Evolutionary conservation across 805 yeast genomes (phyloP).

Genomic region (Pichia ethanolica): DNA sequence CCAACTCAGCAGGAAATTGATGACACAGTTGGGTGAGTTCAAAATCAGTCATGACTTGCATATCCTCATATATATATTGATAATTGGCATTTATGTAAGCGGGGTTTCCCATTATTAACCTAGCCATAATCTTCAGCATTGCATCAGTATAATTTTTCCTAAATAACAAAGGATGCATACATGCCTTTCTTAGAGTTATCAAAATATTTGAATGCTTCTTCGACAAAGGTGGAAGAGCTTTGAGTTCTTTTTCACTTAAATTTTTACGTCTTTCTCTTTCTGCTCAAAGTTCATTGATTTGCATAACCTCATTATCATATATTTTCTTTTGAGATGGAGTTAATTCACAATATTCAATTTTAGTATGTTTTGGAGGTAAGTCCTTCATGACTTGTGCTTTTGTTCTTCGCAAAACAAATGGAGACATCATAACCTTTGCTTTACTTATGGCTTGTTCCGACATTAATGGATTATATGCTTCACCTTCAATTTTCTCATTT

Average conservation of each 20-base stretch:
- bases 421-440: conserved; percentile 98
- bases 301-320: conserved; percentile 52
- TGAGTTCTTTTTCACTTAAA: conserved; percentile 28
- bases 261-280: conserved; percentile 39
- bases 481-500: conserved; percentile 33
- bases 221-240: conserved; percentile 23
- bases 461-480: conserved; percentile 65
- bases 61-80: conserved; percentile 79
- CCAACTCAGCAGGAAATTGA: conserved; percentile 61
- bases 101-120: conserved; percentile 72
- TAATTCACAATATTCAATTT: conserved; percentile 60
- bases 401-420: conserved; percentile 87
- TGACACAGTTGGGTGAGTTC: conserved; percentile 73
- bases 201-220: conserved; percentile 49
- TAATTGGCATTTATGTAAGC: conserved; percentile 70
- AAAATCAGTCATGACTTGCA: conserved; percentile 90
- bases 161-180: conserved; percentile 86
- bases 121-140: conserved; percentile 58
- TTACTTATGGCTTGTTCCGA: conserved; percentile 87
- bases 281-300: conserved; percentile 32
- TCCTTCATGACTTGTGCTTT: conserved; percentile 89
- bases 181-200: conserved; percentile 87
- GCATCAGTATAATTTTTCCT: conserved; percentile 55
- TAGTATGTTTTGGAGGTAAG: conserved; percentile 69
- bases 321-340: conserved; percentile 45